phyloP scores from a whole-genome alignment of 2,329 filamentous ascomycete genomes.

The Colletotrichum higginsianum region DNA sequence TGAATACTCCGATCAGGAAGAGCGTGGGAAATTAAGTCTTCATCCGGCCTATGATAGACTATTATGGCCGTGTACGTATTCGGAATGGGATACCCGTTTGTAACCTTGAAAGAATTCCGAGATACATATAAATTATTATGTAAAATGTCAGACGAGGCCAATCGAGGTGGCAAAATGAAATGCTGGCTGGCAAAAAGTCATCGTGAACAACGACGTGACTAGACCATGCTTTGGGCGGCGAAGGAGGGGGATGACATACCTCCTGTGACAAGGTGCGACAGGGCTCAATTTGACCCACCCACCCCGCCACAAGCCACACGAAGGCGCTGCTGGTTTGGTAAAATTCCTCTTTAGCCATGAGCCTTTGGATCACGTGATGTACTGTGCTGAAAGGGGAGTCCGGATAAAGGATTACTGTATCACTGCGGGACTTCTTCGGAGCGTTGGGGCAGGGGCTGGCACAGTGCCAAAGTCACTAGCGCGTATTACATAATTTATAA shows the following conservation, averaged over 20 bases:
- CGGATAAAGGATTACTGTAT: background rate
- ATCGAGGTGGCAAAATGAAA: too few relatives aligned
- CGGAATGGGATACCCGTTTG: background rate
- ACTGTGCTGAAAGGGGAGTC: background rate
- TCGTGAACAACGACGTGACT: background rate
- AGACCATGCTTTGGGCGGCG: too few relatives aligned
- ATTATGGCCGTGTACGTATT: background rate
- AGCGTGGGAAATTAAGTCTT: background rate
- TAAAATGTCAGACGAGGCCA: too few relatives aligned
- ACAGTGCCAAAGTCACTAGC: background rate
- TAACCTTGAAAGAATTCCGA: background rate
- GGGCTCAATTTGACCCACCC: background rate
- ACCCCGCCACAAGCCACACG: background rate
- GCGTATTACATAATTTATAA: slow-evolving; percentile 35
- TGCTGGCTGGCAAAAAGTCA: background rate
- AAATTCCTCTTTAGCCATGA: too few relatives aligned
- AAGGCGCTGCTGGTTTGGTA: background rate
- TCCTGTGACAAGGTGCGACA: background rate
- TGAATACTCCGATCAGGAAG: background rate
- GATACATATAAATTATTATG: background rate
- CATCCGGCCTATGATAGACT: background rate
- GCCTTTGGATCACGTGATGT: background rate
- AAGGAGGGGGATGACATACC: background rate
- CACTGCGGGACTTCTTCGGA: background rate
- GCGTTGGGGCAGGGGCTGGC: slow-evolving; percentile 26